These are phyloP conservation scores for Lignosus rhinocerotis DNA, from an alignment of 1,284 basidiomycete genomes.

Conservation along the genomic window DNA sequence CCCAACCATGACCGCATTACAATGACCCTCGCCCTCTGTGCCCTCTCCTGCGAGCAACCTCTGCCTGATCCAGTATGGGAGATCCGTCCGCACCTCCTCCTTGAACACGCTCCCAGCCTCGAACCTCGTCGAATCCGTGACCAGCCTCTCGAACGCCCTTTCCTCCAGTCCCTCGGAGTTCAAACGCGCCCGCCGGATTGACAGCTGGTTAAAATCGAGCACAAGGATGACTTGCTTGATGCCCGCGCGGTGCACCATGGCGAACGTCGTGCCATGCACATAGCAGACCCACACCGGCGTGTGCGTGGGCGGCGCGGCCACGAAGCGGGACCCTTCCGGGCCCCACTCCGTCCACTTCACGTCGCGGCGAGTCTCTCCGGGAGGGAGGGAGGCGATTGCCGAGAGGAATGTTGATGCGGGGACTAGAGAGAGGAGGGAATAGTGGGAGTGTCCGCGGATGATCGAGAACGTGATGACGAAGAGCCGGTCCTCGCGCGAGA, in stretches of 20 bases:
- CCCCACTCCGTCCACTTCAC: conserved; percentile 58
- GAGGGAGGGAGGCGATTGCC: conserved; percentile 29
- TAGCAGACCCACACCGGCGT: conserved; percentile 59
- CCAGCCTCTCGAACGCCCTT: not conserved
- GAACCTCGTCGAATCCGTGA: conserved; percentile 26
- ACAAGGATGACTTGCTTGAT: conserved; percentile 21
- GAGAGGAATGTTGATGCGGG: conserved; percentile 46
- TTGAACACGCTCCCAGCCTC: conserved; percentile 34
- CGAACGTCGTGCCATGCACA: conserved; percentile 52
- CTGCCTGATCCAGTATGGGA: conserved; percentile 44
- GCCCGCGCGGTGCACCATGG: conserved; percentile 28
- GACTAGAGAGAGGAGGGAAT: conserved; percentile 47
- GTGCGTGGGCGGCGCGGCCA: conserved; percentile 34
- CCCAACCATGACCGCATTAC: conserved; percentile 47
- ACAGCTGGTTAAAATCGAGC: conserved; percentile 55
- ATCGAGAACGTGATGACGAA: conserved; percentile 50
- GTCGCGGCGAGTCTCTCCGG: conserved; percentile 25
- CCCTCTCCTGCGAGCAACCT: conserved; percentile 14
- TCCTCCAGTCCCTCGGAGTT: conserved; percentile 4
- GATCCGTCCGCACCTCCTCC: conserved; percentile 41
- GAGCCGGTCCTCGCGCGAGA: conserved; percentile 45
- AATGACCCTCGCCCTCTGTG: conserved; percentile 20
- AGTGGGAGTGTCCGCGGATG: conserved; percentile 16
- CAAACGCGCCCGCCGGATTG: conserved; percentile 33
- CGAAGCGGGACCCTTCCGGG: conserved; percentile 43